Base-by-base conservation (phyloP, 495 filamentous ascomycete species). In the Neurospora sp. region DNA sequence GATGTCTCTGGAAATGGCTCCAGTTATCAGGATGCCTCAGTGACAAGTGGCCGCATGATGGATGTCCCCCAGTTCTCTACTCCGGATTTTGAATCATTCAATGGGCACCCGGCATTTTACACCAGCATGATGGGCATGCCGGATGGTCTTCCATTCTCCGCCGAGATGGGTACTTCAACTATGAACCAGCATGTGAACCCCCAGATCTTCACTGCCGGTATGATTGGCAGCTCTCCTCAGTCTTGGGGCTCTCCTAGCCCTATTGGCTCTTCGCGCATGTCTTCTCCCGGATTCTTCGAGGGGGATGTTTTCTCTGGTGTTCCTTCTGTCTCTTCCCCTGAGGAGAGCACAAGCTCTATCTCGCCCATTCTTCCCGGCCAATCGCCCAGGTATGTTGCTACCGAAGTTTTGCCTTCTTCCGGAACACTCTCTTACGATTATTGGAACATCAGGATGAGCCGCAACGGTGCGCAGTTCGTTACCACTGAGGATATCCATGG, bases 161-260 rank as follows among this genome's bases (percentile, higher is more conserved):
- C 76, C 70, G 81, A 81, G 70, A 74, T 83, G 66, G 78, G 81
- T 48, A 72, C 80, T 70, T 77, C 54, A 34, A 28, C 81, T 72
- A 79, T 84, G 76, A 72, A 78, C 70, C 83, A 84, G 73, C 83
- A 86, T 40, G 81, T 82, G 78, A 82, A 82, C 76, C 80, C 84
- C 39, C 84, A 87, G 74, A 83, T 85, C 77, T 84, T 84, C 77
- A 83, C 85, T 73, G 74, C 82, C 70, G 80, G 81, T 66, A 78
- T 86, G 59, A 71, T 80, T 21, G 83, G 78, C 45, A 78, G 80
- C 75, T 85, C 84, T 38, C 84, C 85, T 39, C 82, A 83, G 71
- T 84, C 84, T 13, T 86, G 84, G 85, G 82, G 83, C 76, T 86
- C 84, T 74, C 82, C 85, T 74, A 85, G 84, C 81, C 82, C 83